Percentiles rank a stretch among this genome's conserved stretches.
phyloP scores from a whole-genome alignment of 108 stramenopile species.

The Parietichytrium sp. region DNA sequence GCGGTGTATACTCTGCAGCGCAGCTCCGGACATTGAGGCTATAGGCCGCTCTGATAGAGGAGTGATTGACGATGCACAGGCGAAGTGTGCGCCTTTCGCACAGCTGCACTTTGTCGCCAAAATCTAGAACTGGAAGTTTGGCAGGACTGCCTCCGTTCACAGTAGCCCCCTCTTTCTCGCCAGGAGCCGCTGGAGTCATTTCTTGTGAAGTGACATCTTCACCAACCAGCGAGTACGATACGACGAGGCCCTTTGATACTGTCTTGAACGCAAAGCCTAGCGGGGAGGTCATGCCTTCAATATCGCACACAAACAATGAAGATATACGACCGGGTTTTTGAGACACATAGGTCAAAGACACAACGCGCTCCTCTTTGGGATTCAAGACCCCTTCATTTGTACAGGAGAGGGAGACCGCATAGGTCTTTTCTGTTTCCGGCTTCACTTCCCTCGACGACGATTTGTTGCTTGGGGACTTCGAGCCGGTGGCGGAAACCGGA shows the following conservation, averaged over 20 bases:
- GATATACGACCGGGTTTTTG: conserved; percentile 49
- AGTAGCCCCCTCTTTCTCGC: conserved; percentile 37
- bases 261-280: conserved; percentile 52
- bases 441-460: too few species aligned
- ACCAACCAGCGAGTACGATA: conserved; percentile 46
- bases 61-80: conserved; percentile 55
- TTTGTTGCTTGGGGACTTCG: too few species aligned
- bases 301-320: conserved; percentile 51
- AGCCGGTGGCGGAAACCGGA: not conserved
- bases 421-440: not conserved
- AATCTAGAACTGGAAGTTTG: not conserved
- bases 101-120: conserved; percentile 46
- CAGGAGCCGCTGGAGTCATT: conserved; percentile 40
- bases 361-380: conserved; percentile 30
- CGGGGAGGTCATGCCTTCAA: conserved; percentile 54
- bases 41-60: conserved; percentile 52
- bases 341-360: conserved; percentile 17
- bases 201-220: not conserved
- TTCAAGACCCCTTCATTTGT: conserved; percentile 31
- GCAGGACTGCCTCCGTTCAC: conserved; percentile 49
- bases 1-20: not conserved
- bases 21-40: not conserved
- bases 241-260: conserved; percentile 17
- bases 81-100: conserved; percentile 43
- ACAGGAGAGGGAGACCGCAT: conserved; percentile 17